phyloP scores from a whole-genome alignment of 805 yeast species.

The Hanseniaspora thailandica region DNA sequence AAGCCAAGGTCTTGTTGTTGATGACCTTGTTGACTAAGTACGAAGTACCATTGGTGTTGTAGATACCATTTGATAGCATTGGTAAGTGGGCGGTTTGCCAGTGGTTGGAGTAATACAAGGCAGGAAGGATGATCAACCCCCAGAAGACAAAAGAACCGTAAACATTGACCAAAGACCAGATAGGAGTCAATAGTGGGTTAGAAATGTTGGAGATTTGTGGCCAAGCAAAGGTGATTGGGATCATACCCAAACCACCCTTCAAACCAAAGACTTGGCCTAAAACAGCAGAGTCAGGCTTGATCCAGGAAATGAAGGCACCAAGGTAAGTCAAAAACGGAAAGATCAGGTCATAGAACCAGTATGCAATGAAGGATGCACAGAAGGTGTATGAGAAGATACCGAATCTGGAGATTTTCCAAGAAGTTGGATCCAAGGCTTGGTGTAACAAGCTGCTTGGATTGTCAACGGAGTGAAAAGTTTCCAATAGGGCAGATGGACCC shows the following conservation, averaged over 20 bases:
- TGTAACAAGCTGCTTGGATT: constrained; percentile 5
- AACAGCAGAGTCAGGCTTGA: constrained; percentile 44
- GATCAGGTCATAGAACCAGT: constrained; percentile 51
- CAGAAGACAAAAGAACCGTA: constrained; percentile 41
- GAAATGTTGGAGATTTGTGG: constrained; percentile 46
- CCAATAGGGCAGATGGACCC: constrained; percentile 34
- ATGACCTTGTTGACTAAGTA: constrained; percentile 45
- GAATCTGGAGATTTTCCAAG: constrained; percentile 49
- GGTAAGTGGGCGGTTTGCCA: constrained; percentile 55
- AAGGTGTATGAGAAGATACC: constrained; percentile 37
- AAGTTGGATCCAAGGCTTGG: constrained; percentile 28
- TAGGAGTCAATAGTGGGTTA: constrained; percentile 56
- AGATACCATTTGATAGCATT: constrained; percentile 38
- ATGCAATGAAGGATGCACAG: constrained; percentile 35
- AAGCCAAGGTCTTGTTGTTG: constrained; percentile 25
- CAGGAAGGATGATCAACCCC: constrained; percentile 37
- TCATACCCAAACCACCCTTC: constrained; percentile 47
- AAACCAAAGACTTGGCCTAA: constrained; percentile 58
- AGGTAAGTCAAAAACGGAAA: constrained; percentile 49
- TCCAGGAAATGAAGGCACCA: constrained; percentile 53
- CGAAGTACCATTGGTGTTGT: constrained; percentile 26
- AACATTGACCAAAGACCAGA: constrained; percentile 36
- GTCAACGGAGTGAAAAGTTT: constrained; percentile 18
- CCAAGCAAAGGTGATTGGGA: constrained; percentile 65
- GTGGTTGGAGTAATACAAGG: constrained; percentile 40